Conservation (phyloP, 179 eudicot genomes). For the Patellifolia procumbens region DNA sequence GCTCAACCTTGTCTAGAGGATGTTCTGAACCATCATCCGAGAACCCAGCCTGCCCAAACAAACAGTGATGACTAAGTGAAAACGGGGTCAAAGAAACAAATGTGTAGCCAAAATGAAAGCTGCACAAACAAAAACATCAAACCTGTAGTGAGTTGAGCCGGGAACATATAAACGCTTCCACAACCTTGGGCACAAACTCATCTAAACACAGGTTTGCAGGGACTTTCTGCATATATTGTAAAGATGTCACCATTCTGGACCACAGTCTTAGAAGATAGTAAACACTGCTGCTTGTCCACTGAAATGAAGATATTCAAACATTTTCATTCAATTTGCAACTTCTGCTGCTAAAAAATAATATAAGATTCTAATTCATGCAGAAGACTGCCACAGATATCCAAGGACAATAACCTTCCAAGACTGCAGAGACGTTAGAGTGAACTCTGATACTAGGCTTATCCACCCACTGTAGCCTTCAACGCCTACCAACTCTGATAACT, state of each 20-base stretch:
- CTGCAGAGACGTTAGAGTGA: conserved; percentile 78
- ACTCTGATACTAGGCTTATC: conserved; percentile 87
- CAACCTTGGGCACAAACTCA: conserved; percentile 50
- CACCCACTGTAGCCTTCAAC: conserved; percentile 81
- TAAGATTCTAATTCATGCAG: not conserved
- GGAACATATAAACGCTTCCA: conserved; percentile 51
- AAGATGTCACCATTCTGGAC: conserved; percentile 51
- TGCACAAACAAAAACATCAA: not conserved
- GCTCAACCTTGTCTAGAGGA: conserved; percentile 52
- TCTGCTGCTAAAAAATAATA: not conserved
- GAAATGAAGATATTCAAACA: conserved; percentile 15
- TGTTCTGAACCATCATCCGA: conserved; percentile 47
- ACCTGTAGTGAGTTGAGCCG: conserved; percentile 50
- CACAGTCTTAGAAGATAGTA: conserved; percentile 56
- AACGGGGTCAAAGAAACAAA: not conserved
- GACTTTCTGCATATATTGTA: conserved; percentile 40
- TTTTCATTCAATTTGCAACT: not conserved
- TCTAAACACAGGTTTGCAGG: conserved; percentile 34
- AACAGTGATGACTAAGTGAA: not conserved
- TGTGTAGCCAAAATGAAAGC: conserved; percentile 5
- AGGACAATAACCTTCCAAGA: conserved; percentile 81
- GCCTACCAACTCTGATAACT: conserved; percentile 85
- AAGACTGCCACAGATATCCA: not conserved
- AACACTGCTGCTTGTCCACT: conserved; percentile 64
- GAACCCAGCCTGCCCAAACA: conserved; percentile 39